These are phyloP conservation scores for Mycena vitilis DNA, from an alignment of 768 basidiomycete genomes.

Conservation along the genomic window DNA sequence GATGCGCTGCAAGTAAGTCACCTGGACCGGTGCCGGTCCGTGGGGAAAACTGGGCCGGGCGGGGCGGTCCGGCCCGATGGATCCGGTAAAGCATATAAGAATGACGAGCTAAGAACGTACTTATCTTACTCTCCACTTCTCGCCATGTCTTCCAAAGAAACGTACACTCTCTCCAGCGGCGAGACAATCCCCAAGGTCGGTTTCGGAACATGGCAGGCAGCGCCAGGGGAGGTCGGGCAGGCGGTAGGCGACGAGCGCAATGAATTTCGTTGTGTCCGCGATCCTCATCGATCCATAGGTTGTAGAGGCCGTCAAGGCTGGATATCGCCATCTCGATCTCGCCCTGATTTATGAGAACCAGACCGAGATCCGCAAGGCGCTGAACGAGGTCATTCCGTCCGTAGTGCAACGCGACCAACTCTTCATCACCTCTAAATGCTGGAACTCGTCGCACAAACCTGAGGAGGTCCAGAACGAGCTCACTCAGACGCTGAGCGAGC, in stretches of 20 bases:
- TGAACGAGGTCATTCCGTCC: conserved; percentile 81
- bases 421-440: conserved; percentile 86
- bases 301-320: conserved; percentile 77
- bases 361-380: conserved; percentile 76
- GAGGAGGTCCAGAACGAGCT: conserved; percentile 78
- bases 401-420: conserved; percentile 85
- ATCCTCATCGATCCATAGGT: conserved; percentile 57
- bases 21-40: not conserved
- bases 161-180: conserved; percentile 59
- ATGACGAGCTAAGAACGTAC: not conserved
- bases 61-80: too few species aligned
- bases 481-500: conserved; percentile 78
- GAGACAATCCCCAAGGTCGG: conserved; percentile 79
- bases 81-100: too few species aligned
- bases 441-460: conserved; percentile 81
- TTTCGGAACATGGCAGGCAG: conserved; percentile 84
- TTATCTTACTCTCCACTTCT: not conserved
- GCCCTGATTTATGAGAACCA: conserved; percentile 87
- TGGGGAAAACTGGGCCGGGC: not conserved
- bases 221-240: conserved; percentile 79
- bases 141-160: too few species aligned
- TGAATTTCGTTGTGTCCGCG: not conserved
- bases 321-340: conserved; percentile 88
- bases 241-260: conserved; percentile 56
- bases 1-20: not conserved